Base-by-base conservation (phyloP, 2,329 filamentous ascomycete genomes). In the Cytospora piceae region DNA sequence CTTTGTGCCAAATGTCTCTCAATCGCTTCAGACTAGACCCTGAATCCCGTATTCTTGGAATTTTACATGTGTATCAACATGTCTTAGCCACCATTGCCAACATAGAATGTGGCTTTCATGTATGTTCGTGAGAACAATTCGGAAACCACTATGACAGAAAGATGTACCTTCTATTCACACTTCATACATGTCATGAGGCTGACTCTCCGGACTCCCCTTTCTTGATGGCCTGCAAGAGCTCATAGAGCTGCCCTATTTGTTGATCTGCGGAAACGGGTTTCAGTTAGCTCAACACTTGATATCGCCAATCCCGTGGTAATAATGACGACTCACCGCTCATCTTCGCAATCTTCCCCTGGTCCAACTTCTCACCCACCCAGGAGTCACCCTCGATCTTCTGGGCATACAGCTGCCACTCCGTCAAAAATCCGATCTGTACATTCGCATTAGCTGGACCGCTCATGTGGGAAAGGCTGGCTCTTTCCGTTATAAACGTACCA, bases 401-500 rank as follows among this genome's bases (percentile, higher is more conserved):
- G 2, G 93, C 94, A 74, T 98, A 99, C 61, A 92, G 80, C 77
- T 99, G 95, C 94, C 94, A 99, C 77, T 98, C 94, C 0, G 92
- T 94, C 71, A 99, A 83, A 77, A 99, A 99, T 1, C 94, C 95
- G 72, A 98, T 93, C 93, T 96, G 70, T 17, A 59, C 17, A 7
- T 63, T 42, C 22, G 14, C 27, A 20, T 5, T 15, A 7, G 2
- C 49, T 24, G 9, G 3, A 12, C 3, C 9, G n/a, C 46, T 49
- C 46, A 49, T 14, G 46, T 12, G 46, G 32, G 11, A 39, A 22
- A 34, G 14, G 14, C 32, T 31, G 22, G 39, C 24, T 4, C 1
- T 39, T 39, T 20, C 34, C 9, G 20, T 20, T 7, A 49, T 14
- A 8, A 9, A 32, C 27, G 22, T 82, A 96, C 93, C 78, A 99